A percentile compares a stretch with the other conserved stretches of the same genome.
These are phyloP conservation scores for Endothia cerciana DNA, from an alignment of 2,329 filamentous ascomycete species.

Conservation along the genomic window DNA sequence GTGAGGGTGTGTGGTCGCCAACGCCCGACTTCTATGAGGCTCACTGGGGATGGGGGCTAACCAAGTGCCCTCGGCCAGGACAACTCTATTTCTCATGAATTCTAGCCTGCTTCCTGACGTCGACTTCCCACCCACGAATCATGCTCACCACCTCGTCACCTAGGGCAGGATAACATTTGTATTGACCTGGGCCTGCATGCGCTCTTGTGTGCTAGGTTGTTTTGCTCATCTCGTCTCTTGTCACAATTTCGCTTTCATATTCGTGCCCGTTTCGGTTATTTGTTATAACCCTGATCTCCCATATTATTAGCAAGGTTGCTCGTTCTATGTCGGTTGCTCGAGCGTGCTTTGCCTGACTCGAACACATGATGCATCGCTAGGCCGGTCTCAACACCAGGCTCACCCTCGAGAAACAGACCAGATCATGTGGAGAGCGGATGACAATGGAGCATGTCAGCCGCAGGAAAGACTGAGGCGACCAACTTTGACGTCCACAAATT, in stretches of 20 bases:
- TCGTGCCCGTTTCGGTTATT: not conserved
- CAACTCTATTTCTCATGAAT: conserved; percentile 5
- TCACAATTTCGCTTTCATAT: not conserved
- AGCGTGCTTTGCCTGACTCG: not conserved
- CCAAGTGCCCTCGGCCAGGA: not conserved
- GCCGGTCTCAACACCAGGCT: not conserved
- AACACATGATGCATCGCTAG: conserved; percentile 20
- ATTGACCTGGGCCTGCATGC: not conserved
- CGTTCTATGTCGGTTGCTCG: not conserved
- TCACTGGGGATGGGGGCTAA: not conserved
- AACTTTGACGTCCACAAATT: conserved; percentile 15
- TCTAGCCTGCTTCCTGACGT: conserved; percentile 6
- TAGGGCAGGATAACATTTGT: not conserved
- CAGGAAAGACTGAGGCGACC: conserved; percentile 18
- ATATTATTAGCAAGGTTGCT: not conserved
- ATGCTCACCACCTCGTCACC: conserved; percentile 12
- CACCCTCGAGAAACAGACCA: not conserved
- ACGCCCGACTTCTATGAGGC: conserved; percentile 14
- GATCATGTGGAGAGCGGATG: conserved; percentile 24
- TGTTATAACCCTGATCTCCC: not conserved
- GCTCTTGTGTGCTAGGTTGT: not conserved
- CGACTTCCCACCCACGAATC: conserved; percentile 18
- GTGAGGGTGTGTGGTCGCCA: not conserved
- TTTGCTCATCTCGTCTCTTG: not conserved
- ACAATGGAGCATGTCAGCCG: conserved; percentile 15